Evolutionary conservation across 805 yeast species (phyloP).

Genomic region (Ogataea kodamae): DNA sequence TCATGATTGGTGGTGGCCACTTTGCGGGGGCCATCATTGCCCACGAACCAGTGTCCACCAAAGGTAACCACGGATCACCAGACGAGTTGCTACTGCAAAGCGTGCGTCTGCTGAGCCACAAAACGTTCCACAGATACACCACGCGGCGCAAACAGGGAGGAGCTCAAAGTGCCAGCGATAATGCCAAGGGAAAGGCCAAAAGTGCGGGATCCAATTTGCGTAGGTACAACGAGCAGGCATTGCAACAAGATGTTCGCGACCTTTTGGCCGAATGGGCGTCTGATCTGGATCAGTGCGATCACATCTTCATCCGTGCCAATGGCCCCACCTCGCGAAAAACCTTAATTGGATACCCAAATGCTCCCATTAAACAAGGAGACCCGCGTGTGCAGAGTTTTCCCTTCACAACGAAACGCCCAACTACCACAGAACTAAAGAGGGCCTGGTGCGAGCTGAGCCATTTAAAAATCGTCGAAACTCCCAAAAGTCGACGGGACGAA

Average conservation of each 20-base stretch:
- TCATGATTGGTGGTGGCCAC: slow-evolving; percentile 98
- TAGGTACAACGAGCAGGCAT: slow-evolving; percentile 83
- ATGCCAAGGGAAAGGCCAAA: slow-evolving; percentile 90
- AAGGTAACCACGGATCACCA: slow-evolving; percentile 51
- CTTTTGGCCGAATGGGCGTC: slow-evolving; percentile 63
- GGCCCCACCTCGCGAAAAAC: slow-evolving; percentile 65
- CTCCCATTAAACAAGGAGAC: slow-evolving; percentile 52
- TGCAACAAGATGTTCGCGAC: slow-evolving; percentile 73
- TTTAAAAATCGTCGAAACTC: slow-evolving; percentile 51
- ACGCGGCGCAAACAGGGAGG: slow-evolving; percentile 98
- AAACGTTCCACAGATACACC: slow-evolving; percentile 91
- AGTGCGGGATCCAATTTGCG: slow-evolving; percentile 92
- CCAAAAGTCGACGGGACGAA: slow-evolving; percentile 39
- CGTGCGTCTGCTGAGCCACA: slow-evolving; percentile 66
- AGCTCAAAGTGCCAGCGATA: slow-evolving; percentile 88
- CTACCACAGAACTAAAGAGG: slow-evolving; percentile 70
- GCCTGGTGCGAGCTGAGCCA: slow-evolving; percentile 81
- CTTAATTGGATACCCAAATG: slow-evolving; percentile 63
- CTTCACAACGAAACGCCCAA: slow-evolving; percentile 86
- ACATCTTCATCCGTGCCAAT: slow-evolving; percentile 76
- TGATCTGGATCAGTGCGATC: slow-evolving; percentile 56
- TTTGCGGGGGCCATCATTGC: slow-evolving; percentile 93
- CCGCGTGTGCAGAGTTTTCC: slow-evolving; percentile 69
- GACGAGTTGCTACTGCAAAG: slow-evolving; percentile 55
- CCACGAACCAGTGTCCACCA: slow-evolving; percentile 55